Percentiles rank a stretch among this genome's conserved stretches.
Conservation (phyloP, 1,139 yeast genomes). For the Pichia sp. region DNA sequence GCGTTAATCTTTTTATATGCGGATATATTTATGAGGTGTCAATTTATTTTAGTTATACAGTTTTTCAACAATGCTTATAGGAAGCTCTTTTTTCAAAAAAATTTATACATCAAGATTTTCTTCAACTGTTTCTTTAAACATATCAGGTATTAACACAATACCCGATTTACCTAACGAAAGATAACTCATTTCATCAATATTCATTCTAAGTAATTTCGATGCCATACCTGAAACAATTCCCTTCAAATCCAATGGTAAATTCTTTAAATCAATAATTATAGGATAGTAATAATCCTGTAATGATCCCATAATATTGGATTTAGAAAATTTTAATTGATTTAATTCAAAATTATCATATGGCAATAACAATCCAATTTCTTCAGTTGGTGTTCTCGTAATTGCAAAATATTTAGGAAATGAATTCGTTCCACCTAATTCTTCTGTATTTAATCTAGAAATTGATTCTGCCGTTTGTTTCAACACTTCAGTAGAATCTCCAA, state of each 20-base stretch:
- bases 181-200: conserved; percentile 49
- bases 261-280: conserved; percentile 48
- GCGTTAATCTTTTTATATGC: no score
- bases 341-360: conserved; percentile 40
- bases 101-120: neutral
- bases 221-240: conserved; percentile 70
- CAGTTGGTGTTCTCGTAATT: conserved; percentile 48
- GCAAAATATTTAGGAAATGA: conserved; percentile 48
- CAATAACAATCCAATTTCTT: conserved; percentile 49
- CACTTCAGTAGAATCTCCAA: conserved; percentile 40
- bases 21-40: no score
- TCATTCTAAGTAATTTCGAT: conserved; percentile 35
- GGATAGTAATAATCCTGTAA: conserved; percentile 55
- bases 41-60: no score
- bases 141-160: conserved; percentile 54
- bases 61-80: no score
- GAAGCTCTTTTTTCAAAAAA: no score
- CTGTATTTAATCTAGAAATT: conserved; percentile 31
- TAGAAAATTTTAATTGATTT: conserved; percentile 39
- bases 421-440: conserved; percentile 24
- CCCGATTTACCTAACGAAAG: conserved; percentile 60
- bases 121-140: conserved; percentile 22
- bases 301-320: conserved; percentile 46
- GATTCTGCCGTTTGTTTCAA: conserved; percentile 33
- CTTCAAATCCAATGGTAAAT: conserved; percentile 53